Percentiles rank a stretch among this genome's conserved stretches.
Evolutionary conservation across 176 grass and related monocot genomes (phyloP).

Genomic region (Aegilops tauschii): DNA sequence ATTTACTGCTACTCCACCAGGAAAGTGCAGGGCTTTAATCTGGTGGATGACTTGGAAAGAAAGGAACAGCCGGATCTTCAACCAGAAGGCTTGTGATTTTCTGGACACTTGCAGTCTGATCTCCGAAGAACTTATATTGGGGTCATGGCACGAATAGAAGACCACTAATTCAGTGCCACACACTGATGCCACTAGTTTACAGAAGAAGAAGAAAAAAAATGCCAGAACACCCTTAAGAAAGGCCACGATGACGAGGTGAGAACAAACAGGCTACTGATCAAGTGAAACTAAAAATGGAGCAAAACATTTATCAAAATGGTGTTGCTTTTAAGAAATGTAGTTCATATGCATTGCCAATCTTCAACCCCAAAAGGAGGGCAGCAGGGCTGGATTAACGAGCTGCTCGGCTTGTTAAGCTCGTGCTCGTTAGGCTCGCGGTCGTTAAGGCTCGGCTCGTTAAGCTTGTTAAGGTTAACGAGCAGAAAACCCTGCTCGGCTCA

Average conservation of each 20-base stretch:
- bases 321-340: not conserved
- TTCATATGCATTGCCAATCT: no score
- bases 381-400: no score
- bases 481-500: no score
- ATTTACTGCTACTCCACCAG: constrained; percentile 44
- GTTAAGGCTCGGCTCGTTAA: no score
- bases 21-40: constrained; percentile 17
- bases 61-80: no score
- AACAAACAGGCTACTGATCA: not conserved
- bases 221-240: not conserved
- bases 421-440: no score
- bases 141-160: not conserved
- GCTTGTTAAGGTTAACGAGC: no score
- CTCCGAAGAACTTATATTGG: not conserved
- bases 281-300: not conserved
- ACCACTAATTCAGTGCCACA: not conserved
- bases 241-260: not conserved
- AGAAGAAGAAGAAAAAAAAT: not conserved
- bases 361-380: no score
- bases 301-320: not conserved
- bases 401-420: no score
- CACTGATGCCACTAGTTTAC: not conserved
- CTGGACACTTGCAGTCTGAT: no score
- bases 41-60: not conserved
- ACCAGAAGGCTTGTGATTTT: no score